Base-by-base conservation (phyloP, 2,329 filamentous ascomycete species). In the Epichloe festucae region DNA sequence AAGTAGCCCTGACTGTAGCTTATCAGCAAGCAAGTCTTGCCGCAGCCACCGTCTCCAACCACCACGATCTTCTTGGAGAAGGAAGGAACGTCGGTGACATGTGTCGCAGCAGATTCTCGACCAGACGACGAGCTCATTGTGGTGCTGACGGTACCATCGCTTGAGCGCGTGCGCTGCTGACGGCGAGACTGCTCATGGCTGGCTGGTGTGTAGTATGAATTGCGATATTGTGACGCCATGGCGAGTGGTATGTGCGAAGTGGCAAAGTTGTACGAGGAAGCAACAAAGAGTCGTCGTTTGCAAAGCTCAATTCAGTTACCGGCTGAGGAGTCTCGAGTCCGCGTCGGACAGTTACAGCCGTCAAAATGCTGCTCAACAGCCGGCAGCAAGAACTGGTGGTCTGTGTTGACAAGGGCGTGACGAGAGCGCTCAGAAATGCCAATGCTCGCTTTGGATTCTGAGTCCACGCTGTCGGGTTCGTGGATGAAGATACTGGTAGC, bases 41-140 rank as follows among this genome's bases (percentile, higher is more conserved):
- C 93, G 70, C 93, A 98, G 56, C 93, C 93, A 62, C 93, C 93
- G 69, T 98, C 93, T 56, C 93, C 93, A 45, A 98, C 93, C 49
- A 98, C 93, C 44, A 98, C 93, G 66, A 98, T 93, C 78, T 98
- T 98, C 77, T 98, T 98, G 59, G 91, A 97, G 72, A 93, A 96
- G 52, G 88, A 81, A 4, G 91, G 90, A 23, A 87, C 88, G 65
- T 95, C 89, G 48, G 91, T 96, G 70, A 91, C 80, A 67, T 88
- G 84, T 50, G 91, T 96, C 55, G 78, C 83, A 54, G 86, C 81
- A 46, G 87, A 90, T 68, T 90, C 84, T 63, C 83, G 78, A 61
- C 84, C 85, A 48, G 82, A 85, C 49, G 83, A 84, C 56, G 79
- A 77, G 70, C 86, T 91, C 71, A 83, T 83, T 67, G 82, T 84